Base-by-base conservation (phyloP, 495 filamentous ascomycete species). In the Trichoderma virens region DNA sequence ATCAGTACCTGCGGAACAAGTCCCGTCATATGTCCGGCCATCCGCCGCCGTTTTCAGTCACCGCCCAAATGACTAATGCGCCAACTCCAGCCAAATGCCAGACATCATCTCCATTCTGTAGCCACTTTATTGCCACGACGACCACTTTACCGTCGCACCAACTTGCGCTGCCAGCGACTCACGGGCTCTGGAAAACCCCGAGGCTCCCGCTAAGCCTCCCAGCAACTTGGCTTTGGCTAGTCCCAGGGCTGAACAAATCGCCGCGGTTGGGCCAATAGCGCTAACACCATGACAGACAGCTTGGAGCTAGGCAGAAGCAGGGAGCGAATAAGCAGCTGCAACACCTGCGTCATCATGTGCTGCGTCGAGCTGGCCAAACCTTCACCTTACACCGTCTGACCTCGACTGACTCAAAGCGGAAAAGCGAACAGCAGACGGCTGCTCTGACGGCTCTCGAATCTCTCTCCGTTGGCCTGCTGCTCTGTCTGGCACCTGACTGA, bases 241-340 rank as follows among this genome's bases (percentile, higher is more conserved):
- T 20, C 20, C 20, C 43, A 47, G 43, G 43, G 43, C 43, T 47
- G 43, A 47, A 20, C 20, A n/a, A n/a, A n/a, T n/a, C n/a, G n/a
- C n/a, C n/a, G n/a, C 5, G 43, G 43, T 8, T 47, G 43, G 5
- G 43, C 18, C 43, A 20, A 20, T 20, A 20, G 41, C 41, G 41
- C 41, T n/a, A 5, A 43, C 13, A 6, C 14, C 41, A 45, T 18
- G 41, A 18, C 41, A 45, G 41, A 45, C 41, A 56, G 47, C 47
- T 56, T 28, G 23, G 23, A 30, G 7, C 51, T 30, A 56, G 51
- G 51, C 51, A 56, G 51, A 31, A 27, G 51, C 51, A 56, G 25
- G 51, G 51, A 56, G 51, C 51, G 51, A 56, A 56, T 56, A 27
- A 56, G 51, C 51, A 28, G 51, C 51, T 16, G 51, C 51, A 18